Evolutionary conservation across 2,329 filamentous ascomycete genomes (phyloP).

Genomic region (Verticillium nubilum): DNA sequence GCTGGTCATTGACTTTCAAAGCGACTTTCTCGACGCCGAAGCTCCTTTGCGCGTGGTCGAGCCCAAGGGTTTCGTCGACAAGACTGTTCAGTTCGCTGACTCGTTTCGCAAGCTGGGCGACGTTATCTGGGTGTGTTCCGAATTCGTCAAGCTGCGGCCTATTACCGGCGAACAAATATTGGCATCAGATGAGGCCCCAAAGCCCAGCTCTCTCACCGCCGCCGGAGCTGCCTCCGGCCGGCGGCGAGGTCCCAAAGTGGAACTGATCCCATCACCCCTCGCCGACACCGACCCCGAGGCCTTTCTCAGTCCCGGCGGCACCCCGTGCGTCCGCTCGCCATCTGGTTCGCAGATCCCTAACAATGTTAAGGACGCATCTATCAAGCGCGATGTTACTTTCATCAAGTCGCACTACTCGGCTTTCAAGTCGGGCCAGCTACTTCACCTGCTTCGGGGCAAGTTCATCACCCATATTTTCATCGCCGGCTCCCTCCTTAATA

Average conservation of each 20-base stretch:
- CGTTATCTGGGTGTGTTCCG: conserved; percentile 80
- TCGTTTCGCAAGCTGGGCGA: conserved; percentile 67
- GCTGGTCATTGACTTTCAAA: conserved; percentile 80
- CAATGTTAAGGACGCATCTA: conserved; percentile 35
- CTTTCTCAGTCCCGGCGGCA: conserved; percentile 37
- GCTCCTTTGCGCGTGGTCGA: conserved; percentile 63
- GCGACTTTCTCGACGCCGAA: conserved; percentile 71
- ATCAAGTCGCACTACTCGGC: conserved; percentile 84
- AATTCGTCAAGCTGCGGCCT: conserved; percentile 60
- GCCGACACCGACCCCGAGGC: conserved; percentile 30
- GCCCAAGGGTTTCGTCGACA: conserved; percentile 60
- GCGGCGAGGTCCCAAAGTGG: conserved; percentile 4
- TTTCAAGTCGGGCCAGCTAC: conserved; percentile 67
- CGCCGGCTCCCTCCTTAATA: conserved; percentile 79
- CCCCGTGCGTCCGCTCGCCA: conserved; percentile 36
- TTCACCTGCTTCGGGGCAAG: conserved; percentile 74
- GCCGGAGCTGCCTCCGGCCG: conserved; percentile 7
- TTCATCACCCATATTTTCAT: conserved; percentile 87
- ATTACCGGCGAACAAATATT: conserved; percentile 49
- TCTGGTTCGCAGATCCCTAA: conserved; percentile 42
- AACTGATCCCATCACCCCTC: conserved; percentile 13
- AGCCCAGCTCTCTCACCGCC: conserved; percentile 11
- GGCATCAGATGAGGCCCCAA: conserved; percentile 25
- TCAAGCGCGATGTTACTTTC: conserved; percentile 43
- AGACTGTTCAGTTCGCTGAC: conserved; percentile 59